These are phyloP conservation scores for Geranomyces michiganensis DNA, from an alignment of 192 early-diverging fungal species.

Conservation along the genomic window DNA sequence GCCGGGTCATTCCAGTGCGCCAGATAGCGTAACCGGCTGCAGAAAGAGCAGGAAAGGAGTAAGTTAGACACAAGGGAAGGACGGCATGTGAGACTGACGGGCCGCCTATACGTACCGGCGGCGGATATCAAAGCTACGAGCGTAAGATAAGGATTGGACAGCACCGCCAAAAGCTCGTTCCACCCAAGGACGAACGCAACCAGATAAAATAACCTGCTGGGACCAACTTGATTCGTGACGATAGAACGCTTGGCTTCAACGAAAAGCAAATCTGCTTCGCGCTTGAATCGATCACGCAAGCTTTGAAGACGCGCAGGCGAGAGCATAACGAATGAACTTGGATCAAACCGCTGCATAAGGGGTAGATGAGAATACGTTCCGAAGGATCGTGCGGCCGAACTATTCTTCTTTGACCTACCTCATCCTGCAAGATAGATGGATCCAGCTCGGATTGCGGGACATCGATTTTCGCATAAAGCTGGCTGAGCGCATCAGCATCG, in stretches of 20 bases:
- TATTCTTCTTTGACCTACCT: slow-evolving; percentile 47
- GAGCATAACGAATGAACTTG: slow-evolving; percentile 41
- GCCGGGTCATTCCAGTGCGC: slow-evolving; percentile 49
- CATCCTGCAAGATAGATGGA: slow-evolving; percentile 42
- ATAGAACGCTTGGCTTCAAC: slow-evolving; percentile 95
- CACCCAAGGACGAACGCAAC: slow-evolving; percentile 84
- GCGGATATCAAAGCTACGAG: slow-evolving; percentile 30
- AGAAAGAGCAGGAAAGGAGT: background rate
- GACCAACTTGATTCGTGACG: slow-evolving; percentile 67
- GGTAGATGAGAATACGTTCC: no score
- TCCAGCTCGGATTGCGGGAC: slow-evolving; percentile 43
- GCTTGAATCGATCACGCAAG: slow-evolving; percentile 78
- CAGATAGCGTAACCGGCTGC: slow-evolving; percentile 44
- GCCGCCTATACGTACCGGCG: slow-evolving; percentile 17
- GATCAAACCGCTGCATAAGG: slow-evolving; percentile 39
- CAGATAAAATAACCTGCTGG: slow-evolving; percentile 78
- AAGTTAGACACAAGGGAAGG: background rate
- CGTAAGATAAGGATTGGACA: slow-evolving; percentile 79
- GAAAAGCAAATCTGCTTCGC: slow-evolving; percentile 88
- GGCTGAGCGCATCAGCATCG: slow-evolving; percentile 65
- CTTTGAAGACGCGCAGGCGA: slow-evolving; percentile 41
- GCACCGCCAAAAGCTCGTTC: slow-evolving; percentile 90
- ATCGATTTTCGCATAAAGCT: slow-evolving; percentile 76
- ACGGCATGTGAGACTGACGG: background rate
- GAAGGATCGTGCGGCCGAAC: slow-evolving; percentile 5